phyloP scores from a whole-genome alignment of 1,139 yeast genomes.

The Ashbya aceris region DNA sequence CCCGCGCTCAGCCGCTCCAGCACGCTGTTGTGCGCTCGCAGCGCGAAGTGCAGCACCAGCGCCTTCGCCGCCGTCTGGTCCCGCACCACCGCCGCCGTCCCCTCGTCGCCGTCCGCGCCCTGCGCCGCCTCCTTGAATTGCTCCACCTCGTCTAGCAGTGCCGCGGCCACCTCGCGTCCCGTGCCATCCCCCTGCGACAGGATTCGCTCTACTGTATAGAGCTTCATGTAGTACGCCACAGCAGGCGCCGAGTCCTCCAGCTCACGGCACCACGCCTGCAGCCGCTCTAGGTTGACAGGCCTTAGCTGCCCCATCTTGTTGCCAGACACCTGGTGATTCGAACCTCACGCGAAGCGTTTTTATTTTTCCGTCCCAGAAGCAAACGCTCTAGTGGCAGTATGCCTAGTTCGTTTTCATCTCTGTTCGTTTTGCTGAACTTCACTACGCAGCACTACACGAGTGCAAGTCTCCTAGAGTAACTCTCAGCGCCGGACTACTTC shows the following conservation, averaged over 20 bases:
- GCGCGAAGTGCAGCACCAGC: constrained; percentile 22
- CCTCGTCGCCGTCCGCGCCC: constrained; percentile 9
- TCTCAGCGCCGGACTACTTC: too few relatives aligned
- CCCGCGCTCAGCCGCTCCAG: constrained; percentile 19
- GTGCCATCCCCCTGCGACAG: constrained; percentile 17
- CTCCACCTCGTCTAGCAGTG: constrained; percentile 23
- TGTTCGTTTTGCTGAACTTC: too few relatives aligned
- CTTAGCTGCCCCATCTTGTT: background rate
- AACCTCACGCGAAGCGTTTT: too few relatives aligned
- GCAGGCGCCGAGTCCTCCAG: constrained; percentile 9
- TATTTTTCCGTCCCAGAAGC: background rate
- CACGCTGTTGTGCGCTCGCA: constrained; percentile 25
- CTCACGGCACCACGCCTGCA: constrained; percentile 1
- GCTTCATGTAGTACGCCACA: constrained; percentile 24
- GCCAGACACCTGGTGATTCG: background rate
- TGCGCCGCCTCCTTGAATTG: constrained; percentile 15
- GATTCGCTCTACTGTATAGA: constrained; percentile 24
- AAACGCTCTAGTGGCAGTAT: background rate
- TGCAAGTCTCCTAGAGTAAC: too few relatives aligned
- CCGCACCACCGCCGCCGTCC: constrained; percentile 13
- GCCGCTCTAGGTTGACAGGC: background rate
- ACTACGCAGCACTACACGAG: too few relatives aligned
- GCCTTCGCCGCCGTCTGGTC: constrained; percentile 25
- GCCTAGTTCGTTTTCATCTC: background rate
- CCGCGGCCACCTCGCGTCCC: constrained; percentile 17